Percentiles rank a stretch among this genome's conserved stretches.
phyloP scores from a whole-genome alignment of 1,139 yeast genomes.

The Saccharomyces hybrid region DNA sequence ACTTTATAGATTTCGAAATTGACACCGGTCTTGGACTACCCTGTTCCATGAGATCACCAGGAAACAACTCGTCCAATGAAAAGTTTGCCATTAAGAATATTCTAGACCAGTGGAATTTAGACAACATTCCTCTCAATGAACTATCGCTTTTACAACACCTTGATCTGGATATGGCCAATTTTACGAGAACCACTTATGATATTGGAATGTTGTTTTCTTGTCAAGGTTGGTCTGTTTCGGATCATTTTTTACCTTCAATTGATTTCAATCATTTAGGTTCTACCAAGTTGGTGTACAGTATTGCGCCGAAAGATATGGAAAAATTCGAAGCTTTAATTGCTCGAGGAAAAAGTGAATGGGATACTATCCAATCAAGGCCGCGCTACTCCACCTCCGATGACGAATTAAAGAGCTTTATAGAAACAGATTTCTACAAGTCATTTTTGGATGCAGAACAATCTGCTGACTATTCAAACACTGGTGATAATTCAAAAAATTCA shows the following conservation, averaged over 20 bases:
- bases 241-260: constrained; percentile 60
- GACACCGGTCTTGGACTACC: constrained; percentile 44
- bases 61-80: constrained; percentile 23
- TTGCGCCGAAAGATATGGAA: constrained; percentile 60
- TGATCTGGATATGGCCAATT: constrained; percentile 37
- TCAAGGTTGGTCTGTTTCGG: constrained; percentile 70
- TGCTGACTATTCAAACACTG: neutral
- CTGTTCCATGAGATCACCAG: constrained; percentile 28
- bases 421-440: constrained; percentile 20
- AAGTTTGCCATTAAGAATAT: constrained; percentile 8
- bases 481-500: neutral
- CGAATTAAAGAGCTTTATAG: constrained; percentile 5
- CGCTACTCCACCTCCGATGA: constrained; percentile 8
- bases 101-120: constrained; percentile 59
- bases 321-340: constrained; percentile 48
- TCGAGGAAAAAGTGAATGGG: constrained; percentile 18
- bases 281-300: constrained; percentile 68
- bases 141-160: constrained; percentile 44
- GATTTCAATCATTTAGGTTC: constrained; percentile 69
- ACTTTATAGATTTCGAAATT: constrained; percentile 37
- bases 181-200: constrained; percentile 43
- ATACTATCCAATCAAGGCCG: constrained; percentile 10
- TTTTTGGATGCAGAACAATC: constrained; percentile 14
- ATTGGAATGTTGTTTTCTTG: constrained; percentile 65
- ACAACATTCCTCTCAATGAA: constrained; percentile 52